A percentile compares a stretch with the other conserved stretches of the same genome.
Evolutionary conservation across 371 early-diverging fungal species (phyloP).

Genomic region (Apophysomyces trapeziformis): DNA sequence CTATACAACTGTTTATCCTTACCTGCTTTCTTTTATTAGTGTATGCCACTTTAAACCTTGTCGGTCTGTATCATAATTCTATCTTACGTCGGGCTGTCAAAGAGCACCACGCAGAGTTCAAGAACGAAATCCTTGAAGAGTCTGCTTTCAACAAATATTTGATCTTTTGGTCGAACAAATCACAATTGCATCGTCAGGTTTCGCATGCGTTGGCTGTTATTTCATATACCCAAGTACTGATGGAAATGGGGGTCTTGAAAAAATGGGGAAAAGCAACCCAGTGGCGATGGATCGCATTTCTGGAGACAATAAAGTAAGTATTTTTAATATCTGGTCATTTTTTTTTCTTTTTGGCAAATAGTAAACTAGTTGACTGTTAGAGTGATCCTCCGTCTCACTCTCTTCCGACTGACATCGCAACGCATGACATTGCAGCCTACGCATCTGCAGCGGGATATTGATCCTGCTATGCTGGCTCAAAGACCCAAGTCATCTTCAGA

Average conservation of each 20-base stretch:
- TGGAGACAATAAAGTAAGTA: slow-evolving; percentile 80
- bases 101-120: slow-evolving; percentile 39
- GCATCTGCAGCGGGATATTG: slow-evolving; percentile 77
- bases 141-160: slow-evolving; percentile 85
- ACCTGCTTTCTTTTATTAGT: slow-evolving; percentile 45
- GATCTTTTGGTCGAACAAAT: slow-evolving; percentile 55
- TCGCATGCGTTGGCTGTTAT: slow-evolving; percentile 73
- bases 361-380: slow-evolving; percentile 31
- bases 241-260: slow-evolving; percentile 86
- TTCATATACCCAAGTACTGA: slow-evolving; percentile 78
- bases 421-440: slow-evolving; percentile 71
- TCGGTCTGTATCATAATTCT: slow-evolving; percentile 88
- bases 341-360: slow-evolving; percentile 3
- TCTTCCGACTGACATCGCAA: slow-evolving; percentile 63
- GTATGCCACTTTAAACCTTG: slow-evolving; percentile 79
- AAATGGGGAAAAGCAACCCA: slow-evolving; percentile 66
- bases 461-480: slow-evolving; percentile 31
- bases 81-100: slow-evolving; percentile 74
- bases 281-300: slow-evolving; percentile 67
- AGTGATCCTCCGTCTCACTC: slow-evolving; percentile 58
- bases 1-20: no score
- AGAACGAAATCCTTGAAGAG: slow-evolving; percentile 49
- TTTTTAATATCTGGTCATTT: no score
- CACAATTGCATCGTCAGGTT: slow-evolving; percentile 53
- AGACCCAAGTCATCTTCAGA: slow-evolving; percentile 15